These are phyloP conservation scores for Metroxylon sagu DNA, from an alignment of 176 grass and related monocot species.

Conservation along the genomic window DNA sequence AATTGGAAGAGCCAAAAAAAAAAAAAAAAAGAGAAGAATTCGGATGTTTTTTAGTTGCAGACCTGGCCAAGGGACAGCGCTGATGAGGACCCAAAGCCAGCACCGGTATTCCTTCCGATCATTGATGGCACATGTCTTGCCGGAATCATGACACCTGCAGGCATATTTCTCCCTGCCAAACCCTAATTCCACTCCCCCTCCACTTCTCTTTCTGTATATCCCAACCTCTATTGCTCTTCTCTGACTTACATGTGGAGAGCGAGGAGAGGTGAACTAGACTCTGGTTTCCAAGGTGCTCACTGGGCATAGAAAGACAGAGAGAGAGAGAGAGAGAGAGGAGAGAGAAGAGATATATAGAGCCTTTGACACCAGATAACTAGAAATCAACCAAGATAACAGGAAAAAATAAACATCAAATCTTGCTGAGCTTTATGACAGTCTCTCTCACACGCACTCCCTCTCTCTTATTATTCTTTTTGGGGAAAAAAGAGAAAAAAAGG, in stretches of 20 bases:
- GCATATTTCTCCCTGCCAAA: slow-evolving; percentile 35
- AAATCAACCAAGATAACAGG: slow-evolving; percentile 4
- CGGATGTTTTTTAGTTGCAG: background rate
- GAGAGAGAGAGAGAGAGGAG: background rate
- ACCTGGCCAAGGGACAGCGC: slow-evolving; percentile 73
- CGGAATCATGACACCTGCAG: slow-evolving; percentile 75
- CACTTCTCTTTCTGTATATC: slow-evolving; percentile 1
- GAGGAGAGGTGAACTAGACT: no score
- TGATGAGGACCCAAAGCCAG: slow-evolving; percentile 40
- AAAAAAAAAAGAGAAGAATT: background rate
- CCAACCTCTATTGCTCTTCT: background rate
- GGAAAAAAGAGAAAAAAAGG: background rate
- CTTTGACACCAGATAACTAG: background rate
- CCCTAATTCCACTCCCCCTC: slow-evolving; percentile 7
- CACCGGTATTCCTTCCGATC: slow-evolving; percentile 43
- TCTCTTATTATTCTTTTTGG: background rate
- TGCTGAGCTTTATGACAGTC: background rate
- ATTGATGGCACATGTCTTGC: slow-evolving; percentile 52
- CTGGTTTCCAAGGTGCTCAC: background rate
- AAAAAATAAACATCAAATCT: slow-evolving; percentile 4
- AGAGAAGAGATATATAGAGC: background rate
- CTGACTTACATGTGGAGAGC: no score
- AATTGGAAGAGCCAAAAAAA: background rate
- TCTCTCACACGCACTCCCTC: background rate
- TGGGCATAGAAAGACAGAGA: background rate